Conservation (phyloP, 208 protist species). For the Trypanosoma scelopori region DNA sequence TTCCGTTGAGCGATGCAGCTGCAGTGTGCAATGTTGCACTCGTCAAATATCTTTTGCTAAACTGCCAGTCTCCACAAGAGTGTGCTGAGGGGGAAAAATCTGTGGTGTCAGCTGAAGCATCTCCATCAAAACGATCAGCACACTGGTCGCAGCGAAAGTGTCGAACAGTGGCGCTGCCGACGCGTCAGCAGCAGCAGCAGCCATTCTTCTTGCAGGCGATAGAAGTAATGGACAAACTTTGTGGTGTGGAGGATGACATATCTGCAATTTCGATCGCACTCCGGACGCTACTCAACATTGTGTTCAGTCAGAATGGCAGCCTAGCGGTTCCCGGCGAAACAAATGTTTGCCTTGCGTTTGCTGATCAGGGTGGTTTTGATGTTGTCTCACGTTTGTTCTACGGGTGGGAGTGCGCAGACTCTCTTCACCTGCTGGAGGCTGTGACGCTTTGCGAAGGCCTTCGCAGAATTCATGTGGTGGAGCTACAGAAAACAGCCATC, state of each 20-base stretch:
- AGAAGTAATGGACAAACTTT: conserved; percentile 8
- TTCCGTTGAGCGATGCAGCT: conserved; percentile 22
- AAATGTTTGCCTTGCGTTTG: conserved; percentile 40
- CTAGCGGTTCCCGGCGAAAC: background rate
- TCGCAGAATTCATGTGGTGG: background rate
- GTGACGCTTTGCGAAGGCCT: conserved; percentile 26
- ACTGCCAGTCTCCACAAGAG: background rate
- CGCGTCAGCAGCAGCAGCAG: background rate
- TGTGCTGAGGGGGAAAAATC: background rate
- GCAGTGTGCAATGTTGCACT: conserved; percentile 15
- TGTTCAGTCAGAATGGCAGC: conserved; percentile 38
- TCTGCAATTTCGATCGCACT: conserved; percentile 29
- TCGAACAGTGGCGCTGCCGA: background rate
- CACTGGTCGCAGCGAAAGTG: conserved; percentile 22
- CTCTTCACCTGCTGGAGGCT: conserved; percentile 28
- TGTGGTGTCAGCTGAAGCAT: background rate
- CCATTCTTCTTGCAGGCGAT: background rate
- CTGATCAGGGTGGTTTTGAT: conserved; percentile 32
- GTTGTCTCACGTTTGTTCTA: conserved; percentile 23
- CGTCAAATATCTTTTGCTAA: conserved; percentile 13
- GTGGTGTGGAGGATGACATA: conserved; percentile 11
- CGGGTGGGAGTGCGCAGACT: conserved; percentile 19
- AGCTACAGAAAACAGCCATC: conserved; percentile 11
- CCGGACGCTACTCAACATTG: conserved; percentile 30
- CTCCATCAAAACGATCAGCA: background rate